Evolutionary conservation across 2,329 filamentous ascomycete genomes (phyloP), one percentile per base, ranked within the genome.

Genomic region (Alternaria sp.): DNA sequence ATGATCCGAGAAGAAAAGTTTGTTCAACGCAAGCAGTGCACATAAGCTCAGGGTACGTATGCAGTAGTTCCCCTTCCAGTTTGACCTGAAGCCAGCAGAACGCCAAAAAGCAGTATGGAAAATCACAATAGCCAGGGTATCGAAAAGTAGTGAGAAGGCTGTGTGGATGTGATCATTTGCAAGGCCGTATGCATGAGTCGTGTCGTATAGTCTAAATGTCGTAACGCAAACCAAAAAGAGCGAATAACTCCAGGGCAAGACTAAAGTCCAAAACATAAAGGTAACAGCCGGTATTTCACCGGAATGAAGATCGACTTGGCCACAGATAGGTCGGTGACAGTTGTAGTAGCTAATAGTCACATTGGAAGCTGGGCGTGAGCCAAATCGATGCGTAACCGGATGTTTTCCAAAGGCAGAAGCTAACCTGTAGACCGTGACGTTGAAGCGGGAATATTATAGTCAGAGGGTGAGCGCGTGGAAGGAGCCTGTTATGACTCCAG

Each of bases 351-450:
- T 51, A 59, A 31, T 58, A 17, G 13, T 54, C 55, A 58, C 51
- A 63, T 46, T 34, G 52, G 26, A 44, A 39, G 31, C n/a, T 39
- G 23, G 33, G 7, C 31, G 37, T 51, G 44, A 56, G 58, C 60
- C 61, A 45, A 60, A 61, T 63, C 56, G 60, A 62, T 55, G 65
- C 61, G 62, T 54, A 50, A 33, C 52, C 54, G 29, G 17, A 37
- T 29, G 7, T 40, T 24, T 24, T 49, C 36, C 37, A 17, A 10
- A 54, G n/a, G 3, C 34, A 26, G 23, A 49, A 48, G 33, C 39
- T 48, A 53, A 39, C 21, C 28, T 39, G 41, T 9, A 54, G 41
- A 17, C 31, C 21, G 13, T 51, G 28, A 21, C 10, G 23, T 17
- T 14, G 48, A 37, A 34, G 44, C 21, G 29, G 21, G 21, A 26